Evolutionary conservation across 495 filamentous ascomycete species (phyloP), one percentile per base, ranked within the genome.

Genomic region (Cetradonia linearis): DNA sequence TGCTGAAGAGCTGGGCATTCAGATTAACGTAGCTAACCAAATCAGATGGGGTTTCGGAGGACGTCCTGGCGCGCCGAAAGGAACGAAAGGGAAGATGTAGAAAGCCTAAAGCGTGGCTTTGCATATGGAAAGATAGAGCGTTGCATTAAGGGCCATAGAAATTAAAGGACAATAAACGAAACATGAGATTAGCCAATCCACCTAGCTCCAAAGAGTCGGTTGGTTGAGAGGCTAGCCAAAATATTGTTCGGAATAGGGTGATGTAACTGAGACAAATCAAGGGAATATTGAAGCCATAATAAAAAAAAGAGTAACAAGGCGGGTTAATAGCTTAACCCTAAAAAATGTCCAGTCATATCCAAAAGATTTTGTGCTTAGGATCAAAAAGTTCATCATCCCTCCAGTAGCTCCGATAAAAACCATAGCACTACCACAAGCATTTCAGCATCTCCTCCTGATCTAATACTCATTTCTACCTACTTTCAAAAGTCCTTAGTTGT

Each of bases 21-120:
- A 83, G 62, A 82, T 86, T 23, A 70, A 81, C 47, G 78, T 82
- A 63, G 81, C 85, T 1, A 81, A 83, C 55, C 86, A 89, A 73
- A 87, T 87, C 56, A 71, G 80, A 2, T 87, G 83, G 84, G 82
- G 66, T 0, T 66, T 68, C 44, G 64, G 64, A n/a, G 66, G 66
- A 11, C 49, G 65, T 23, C 49, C 56, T 46, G 72, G 68, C 34
- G 72, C 70, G 11, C 58, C 65, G 3, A 69, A 72, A 42, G n/a
- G 13, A 63, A n/a, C n/a, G n/a, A 70, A 68, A 34, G 58, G 53
- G 10, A 67, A 63, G 20, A 63, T 63, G 16, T 63, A 65, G 48
- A 52, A 25, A n/a, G 37, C 27, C 37, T 13, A 36, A 44, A 5
- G 7, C 23, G n/a, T 7, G 47, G 34, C 18, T n/a, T 8, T 46